phyloP scores from a whole-genome alignment of 2,329 filamentous ascomycete genomes.

The Arthrobotrys conoides region DNA sequence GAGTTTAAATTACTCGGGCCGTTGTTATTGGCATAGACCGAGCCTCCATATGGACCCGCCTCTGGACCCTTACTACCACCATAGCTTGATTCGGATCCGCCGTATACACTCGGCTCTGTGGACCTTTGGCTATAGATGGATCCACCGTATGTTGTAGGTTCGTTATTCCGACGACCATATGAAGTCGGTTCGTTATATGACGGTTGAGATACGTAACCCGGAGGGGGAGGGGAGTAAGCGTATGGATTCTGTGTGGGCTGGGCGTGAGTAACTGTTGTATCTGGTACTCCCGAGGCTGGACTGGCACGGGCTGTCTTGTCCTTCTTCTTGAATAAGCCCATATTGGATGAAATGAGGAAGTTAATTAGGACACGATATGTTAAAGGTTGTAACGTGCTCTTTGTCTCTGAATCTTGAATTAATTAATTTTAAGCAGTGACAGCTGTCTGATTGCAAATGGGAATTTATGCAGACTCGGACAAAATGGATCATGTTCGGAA shows the following conservation, averaged over 20 bases:
- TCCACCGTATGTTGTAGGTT: slow-evolving; percentile 1
- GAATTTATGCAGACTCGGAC: not conserved
- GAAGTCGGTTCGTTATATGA: slow-evolving; percentile 2
- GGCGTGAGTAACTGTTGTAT: not conserved
- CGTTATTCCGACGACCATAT: slow-evolving; percentile 3
- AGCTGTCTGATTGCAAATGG: not conserved
- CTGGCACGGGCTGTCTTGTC: slow-evolving; percentile 23
- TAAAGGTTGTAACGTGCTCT: too few relatives aligned
- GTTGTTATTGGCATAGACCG: slow-evolving; percentile 19
- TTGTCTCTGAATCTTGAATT: not conserved
- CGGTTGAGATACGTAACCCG: slow-evolving; percentile 15
- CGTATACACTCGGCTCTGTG: slow-evolving; percentile 4
- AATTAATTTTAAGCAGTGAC: not conserved
- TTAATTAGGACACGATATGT: not conserved
- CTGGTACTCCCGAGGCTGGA: not conserved
- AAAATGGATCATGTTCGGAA: not conserved
- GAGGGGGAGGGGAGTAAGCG: slow-evolving; percentile 15
- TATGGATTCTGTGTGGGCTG: not conserved
- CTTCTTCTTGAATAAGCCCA: slow-evolving; percentile 49
- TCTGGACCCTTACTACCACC: slow-evolving; percentile 5
- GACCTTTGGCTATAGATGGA: not conserved
- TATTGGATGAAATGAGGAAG: not conserved
- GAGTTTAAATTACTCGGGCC: not conserved
- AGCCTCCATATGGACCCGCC: slow-evolving; percentile 23
- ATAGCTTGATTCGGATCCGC: not conserved